Evolutionary conservation across 2,329 filamentous ascomycete species (phyloP).

Genomic region (Cadophora sp.): DNA sequence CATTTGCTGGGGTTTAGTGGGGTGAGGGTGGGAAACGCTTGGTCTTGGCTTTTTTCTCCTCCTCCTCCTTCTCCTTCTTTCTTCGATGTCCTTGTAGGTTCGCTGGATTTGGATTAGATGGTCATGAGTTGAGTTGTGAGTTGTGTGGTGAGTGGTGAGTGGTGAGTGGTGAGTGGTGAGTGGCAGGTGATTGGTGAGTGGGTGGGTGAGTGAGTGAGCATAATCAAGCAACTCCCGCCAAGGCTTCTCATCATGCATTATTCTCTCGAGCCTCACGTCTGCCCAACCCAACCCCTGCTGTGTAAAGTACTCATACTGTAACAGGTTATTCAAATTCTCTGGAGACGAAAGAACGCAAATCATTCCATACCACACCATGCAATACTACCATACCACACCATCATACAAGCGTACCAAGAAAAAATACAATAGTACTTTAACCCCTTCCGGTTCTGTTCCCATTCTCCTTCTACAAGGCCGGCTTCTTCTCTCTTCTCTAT

Average conservation of each 20-base stretch:
- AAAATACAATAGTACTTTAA: neutral
- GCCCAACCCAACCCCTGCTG: neutral
- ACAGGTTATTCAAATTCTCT: neutral
- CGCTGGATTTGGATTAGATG: no score
- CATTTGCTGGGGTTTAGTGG: no score
- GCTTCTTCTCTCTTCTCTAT: neutral
- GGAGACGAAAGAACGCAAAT: neutral
- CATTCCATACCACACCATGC: neutral
- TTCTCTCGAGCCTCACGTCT: no score
- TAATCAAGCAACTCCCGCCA: conserved; percentile 8
- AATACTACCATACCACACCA: neutral
- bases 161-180: no score
- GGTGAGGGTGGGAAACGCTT: neutral
- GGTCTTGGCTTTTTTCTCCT: conserved; percentile 13
- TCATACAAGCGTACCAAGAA: neutral
- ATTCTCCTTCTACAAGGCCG: neutral
- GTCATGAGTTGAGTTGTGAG: no score
- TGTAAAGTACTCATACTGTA: no score
- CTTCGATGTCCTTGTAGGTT: no score
- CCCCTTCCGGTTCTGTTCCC: neutral
- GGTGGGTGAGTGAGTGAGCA: neutral
- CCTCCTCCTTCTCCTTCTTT: neutral
- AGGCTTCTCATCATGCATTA: neutral
- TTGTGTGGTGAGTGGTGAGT: no score
- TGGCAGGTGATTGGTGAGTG: neutral